Conservation (phyloP, 768 basidiomycete species). For the Boletus rubroflammeus region DNA sequence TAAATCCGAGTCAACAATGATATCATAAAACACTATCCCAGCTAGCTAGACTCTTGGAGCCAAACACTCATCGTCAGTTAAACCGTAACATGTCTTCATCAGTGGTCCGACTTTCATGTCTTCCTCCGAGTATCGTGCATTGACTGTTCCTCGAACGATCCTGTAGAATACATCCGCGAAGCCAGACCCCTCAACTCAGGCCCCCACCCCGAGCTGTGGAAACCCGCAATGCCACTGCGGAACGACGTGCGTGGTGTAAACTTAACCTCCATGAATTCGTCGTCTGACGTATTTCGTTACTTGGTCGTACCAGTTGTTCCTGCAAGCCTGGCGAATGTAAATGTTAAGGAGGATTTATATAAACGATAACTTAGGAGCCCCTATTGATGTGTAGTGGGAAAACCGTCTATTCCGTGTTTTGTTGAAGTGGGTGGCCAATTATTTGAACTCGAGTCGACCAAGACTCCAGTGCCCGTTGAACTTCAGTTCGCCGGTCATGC, state of each 20-base stretch:
- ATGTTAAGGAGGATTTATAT: neutral
- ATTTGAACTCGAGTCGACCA: too few relatives aligned
- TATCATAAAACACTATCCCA: too few relatives aligned
- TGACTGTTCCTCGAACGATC: neutral
- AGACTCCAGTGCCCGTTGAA: too few relatives aligned
- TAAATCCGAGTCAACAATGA: neutral
- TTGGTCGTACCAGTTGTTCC: slow-evolving; percentile 2
- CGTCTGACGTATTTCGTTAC: neutral
- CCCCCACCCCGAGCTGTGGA: slow-evolving; percentile 11
- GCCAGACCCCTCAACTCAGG: slow-evolving; percentile 2
- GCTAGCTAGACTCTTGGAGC: neutral
- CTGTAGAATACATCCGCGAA: slow-evolving; percentile 6
- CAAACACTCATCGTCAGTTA: neutral
- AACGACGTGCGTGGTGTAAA: slow-evolving; percentile 7
- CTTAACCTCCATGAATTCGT: neutral
- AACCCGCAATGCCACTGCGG: slow-evolving; percentile 18
- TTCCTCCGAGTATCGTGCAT: neutral
- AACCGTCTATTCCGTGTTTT: too few relatives aligned
- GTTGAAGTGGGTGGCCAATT: too few relatives aligned
- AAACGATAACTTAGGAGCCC: neutral
- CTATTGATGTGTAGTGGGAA: neutral
- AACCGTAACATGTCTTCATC: slow-evolving; percentile 12
- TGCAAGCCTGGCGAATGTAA: slow-evolving; percentile 18
- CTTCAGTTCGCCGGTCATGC: too few relatives aligned
- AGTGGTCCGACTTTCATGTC: neutral